Evolutionary conservation across 2,329 filamentous ascomycete genomes (phyloP).

Genomic region (Mollisia scopiformis): DNA sequence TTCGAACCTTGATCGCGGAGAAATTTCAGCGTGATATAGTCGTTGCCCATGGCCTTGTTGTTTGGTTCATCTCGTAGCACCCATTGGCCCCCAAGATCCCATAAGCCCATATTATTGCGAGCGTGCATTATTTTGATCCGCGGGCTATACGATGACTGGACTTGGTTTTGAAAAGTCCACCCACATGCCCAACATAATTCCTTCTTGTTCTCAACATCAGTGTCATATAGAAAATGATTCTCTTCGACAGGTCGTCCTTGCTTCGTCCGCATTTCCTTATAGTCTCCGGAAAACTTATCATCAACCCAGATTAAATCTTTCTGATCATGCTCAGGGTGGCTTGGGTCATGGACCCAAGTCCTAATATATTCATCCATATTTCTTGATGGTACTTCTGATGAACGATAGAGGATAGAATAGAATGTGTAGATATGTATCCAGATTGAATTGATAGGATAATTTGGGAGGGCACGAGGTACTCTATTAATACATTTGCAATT

Average conservation of each 20-base stretch:
- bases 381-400: not conserved
- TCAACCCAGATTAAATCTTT: not conserved
- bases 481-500: not conserved
- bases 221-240: not conserved
- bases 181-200: slow-evolving; percentile 5
- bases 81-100: slow-evolving; percentile 7
- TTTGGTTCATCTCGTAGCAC: slow-evolving; percentile 9
- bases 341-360: not conserved
- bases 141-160: not conserved
- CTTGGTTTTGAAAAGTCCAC: not conserved
- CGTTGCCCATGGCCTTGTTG: slow-evolving; percentile 2
- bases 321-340: not conserved
- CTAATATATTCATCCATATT: not conserved
- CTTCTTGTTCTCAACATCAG: not conserved
- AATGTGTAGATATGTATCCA: not conserved
- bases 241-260: not conserved
- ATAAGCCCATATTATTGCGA: not conserved
- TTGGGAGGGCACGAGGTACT: not conserved
- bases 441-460: not conserved
- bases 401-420: not conserved
- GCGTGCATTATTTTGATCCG: slow-evolving; percentile 3
- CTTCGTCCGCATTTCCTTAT: not conserved
- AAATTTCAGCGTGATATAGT: slow-evolving; percentile 11
- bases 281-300: not conserved
- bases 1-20: not conserved